Evolutionary conservation across 2,329 filamentous ascomycete species (phyloP).

Genomic region (Alternaria infectoria): DNA sequence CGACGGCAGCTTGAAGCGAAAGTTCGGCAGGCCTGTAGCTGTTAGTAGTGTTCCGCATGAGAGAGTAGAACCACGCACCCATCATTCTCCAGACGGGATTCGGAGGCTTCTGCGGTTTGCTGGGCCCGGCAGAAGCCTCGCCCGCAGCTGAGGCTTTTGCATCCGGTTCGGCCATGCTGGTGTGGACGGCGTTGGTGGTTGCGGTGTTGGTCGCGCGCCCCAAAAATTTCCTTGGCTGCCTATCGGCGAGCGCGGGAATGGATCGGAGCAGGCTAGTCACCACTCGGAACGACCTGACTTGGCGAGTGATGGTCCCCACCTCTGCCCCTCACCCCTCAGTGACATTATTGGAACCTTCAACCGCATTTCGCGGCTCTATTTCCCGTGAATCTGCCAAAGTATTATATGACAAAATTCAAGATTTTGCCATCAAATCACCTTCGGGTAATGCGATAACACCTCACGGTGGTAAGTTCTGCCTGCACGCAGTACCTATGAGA

Average conservation of each 20-base stretch:
- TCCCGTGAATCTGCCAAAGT: neutral
- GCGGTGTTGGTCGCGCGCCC: conserved; percentile 19
- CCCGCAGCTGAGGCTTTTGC: conserved; percentile 35
- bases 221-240: conserved; percentile 29
- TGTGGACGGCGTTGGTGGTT: conserved; percentile 21
- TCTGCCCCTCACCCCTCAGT: neutral
- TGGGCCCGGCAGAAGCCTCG: conserved; percentile 26
- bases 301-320: neutral
- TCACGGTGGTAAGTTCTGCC: neutral
- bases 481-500: neutral
- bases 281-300: neutral
- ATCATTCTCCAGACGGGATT: conserved; percentile 51
- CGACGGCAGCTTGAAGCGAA: conserved; percentile 85
- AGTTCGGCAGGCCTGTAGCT: conserved; percentile 74
- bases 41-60: conserved; percentile 13
- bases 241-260: conserved; percentile 25
- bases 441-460: neutral
- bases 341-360: neutral
- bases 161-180: conserved; percentile 41
- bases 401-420: neutral
- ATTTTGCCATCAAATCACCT: neutral
- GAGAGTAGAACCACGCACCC: conserved; percentile 30
- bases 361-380: neutral
- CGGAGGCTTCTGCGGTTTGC: conserved; percentile 40
- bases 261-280: conserved; percentile 17